Base-by-base conservation (phyloP, 306 rosid species). In the Ochetophila trinervis region DNA sequence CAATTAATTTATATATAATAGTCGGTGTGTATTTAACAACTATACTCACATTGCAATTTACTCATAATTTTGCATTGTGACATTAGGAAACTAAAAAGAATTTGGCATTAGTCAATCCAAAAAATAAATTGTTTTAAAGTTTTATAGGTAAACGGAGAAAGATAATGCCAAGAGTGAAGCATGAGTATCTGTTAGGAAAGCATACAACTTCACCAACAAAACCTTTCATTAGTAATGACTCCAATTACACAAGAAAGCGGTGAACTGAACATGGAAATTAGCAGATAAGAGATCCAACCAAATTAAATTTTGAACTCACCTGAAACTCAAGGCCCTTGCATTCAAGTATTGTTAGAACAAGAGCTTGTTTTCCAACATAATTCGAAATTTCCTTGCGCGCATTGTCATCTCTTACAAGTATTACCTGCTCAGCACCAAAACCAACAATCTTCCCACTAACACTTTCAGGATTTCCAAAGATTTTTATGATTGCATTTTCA, bases 311-410 rank as follows among this genome's bases (percentile, higher is more conserved):
- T 14, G 21, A 2, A 22, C 30, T 58, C 49, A 90, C 96, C 96
- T 90, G 95, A 75, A 90, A 90, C 37, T 90, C 95, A 32, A 90
- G 95, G n/a, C 96, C 96, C 60, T 89, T 89, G 73, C 96, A 89
- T 74, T 89, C 94, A 48, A 89, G 34, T 36, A 87, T 73, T 5
- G 96, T 89, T 57, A 89, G 69, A 13, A 89, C 83, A 76, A 89
- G 94, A 72, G 96, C 94, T 10, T 87, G 83, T 66, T 89, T 87
- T 42, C 91, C 96, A 32, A 85, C 87, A 60, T 68, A 47, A 2
- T 48, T 72, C 8, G 72, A 44, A 49, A 89, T 63, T 53, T 83
- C 87, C 12, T 73, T 71, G 19, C 85, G 78, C 11, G 82, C 79
- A 36, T 16, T 32, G 49, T 83, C 96, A 70, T 90, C 91, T 3